Evolutionary conservation across 495 filamentous ascomycete genomes (phyloP), one percentile per base, ranked within the genome.

Genomic region (Penicillium taxi): DNA sequence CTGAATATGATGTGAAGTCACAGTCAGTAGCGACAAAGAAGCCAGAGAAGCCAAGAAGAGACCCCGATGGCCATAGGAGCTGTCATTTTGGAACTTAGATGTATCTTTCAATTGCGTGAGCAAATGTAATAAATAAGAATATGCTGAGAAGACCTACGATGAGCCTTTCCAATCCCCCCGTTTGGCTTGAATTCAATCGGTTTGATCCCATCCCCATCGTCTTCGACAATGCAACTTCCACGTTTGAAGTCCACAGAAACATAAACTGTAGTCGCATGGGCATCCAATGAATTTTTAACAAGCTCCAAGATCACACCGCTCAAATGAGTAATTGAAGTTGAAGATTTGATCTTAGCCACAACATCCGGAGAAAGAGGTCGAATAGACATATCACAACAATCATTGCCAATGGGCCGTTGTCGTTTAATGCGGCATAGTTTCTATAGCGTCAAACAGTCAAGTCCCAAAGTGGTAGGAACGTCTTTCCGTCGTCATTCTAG

Each of bases 231-330:
- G 58, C 89, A 94, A 37, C 75, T 75, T 9, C 90, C 90, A 11
- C 83, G 78, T 21, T 56, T 50, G 42, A 85, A 85, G 57, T 96
- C 84, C 11, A 94, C 70, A 11, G 68, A 74, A 43, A 94, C 65
- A 19, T 73, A 74, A 32, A 96, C 61, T 38, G 75, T 84, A 24
- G 66, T 76, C 12, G 90, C 80, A 14, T 66, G 61, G 13, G 89
- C 85, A 64, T 98, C 91, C 14, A 98, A 69, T 1, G 86, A 75
- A 59, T 98, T 98, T 50, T 84, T 76, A 6, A 90, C 44, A n/a
- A 98, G 66, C 33, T 85, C 82, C 35, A 75, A 59, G 25, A 87
- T 65, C 4, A 86, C 90, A 16, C 63, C 77, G 45, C 81, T 79
- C 30, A 98, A 61, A 19, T 81, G 77, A 2, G 78, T 83, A 44